A percentile compares a stretch with the other conserved stretches of the same genome.
phyloP scores from a whole-genome alignment of 2,329 filamentous ascomycete species.

The Pseudofabraea citricarpa region DNA sequence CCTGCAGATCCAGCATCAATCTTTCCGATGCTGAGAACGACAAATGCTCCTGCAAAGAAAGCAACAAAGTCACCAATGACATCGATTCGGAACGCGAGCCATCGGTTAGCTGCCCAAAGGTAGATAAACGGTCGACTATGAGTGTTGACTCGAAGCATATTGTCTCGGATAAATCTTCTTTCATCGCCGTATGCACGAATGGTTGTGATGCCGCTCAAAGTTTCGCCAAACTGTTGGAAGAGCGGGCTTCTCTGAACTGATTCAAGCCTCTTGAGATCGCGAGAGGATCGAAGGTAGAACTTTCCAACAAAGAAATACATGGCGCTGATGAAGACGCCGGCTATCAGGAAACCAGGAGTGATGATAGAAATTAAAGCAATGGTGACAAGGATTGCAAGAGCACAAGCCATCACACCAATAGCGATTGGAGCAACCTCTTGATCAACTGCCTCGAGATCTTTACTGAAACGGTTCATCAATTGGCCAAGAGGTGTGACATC shows the following conservation, averaged over 20 bases:
- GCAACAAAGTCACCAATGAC: slow-evolving; percentile 84
- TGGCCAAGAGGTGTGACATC: slow-evolving; percentile 93
- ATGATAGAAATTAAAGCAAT: slow-evolving; percentile 82
- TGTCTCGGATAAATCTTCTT: slow-evolving; percentile 87
- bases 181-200: slow-evolving; percentile 96
- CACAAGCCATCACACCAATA: slow-evolving; percentile 66
- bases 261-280: slow-evolving; percentile 91
- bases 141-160: slow-evolving; percentile 80
- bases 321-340: slow-evolving; percentile 76
- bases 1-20: slow-evolving; percentile 91
- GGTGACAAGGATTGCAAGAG: slow-evolving; percentile 70
- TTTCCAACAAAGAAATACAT: slow-evolving; percentile 79
- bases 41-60: slow-evolving; percentile 90
- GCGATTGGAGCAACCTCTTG: slow-evolving; percentile 93
- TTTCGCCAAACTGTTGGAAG: slow-evolving; percentile 98
- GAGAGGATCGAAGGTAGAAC: slow-evolving; percentile 89
- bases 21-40: slow-evolving; percentile 74
- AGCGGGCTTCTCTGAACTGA: slow-evolving; percentile 90
- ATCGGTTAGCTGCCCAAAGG: slow-evolving; percentile 93
- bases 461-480: slow-evolving; percentile 97
- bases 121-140: slow-evolving; percentile 94
- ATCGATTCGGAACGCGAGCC: slow-evolving; percentile 91
- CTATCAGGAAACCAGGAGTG: slow-evolving; percentile 85
- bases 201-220: slow-evolving; percentile 87
- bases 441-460: slow-evolving; percentile 90